These are phyloP conservation scores for Pythium periplocum DNA, from an alignment of 352 stramenopile species.

Conservation along the genomic window DNA sequence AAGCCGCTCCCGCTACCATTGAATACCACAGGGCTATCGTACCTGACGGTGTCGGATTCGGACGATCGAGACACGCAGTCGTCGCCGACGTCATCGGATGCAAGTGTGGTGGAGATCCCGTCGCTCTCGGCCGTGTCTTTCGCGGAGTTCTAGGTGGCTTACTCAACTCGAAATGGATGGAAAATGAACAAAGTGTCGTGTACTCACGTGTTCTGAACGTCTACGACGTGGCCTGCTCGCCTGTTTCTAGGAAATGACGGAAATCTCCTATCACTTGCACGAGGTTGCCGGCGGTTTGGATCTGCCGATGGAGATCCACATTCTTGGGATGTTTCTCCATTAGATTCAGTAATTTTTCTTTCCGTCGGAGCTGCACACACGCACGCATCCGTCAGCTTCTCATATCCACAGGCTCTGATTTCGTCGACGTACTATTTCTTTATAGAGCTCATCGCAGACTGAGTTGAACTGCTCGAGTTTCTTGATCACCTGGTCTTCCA, in stretches of 20 bases:
- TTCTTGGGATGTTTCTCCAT: conserved; percentile 85
- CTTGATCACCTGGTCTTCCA: conserved; percentile 78
- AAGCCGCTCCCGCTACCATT: too few relatives aligned
- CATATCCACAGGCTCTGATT: not conserved
- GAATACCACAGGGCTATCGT: conserved; percentile 25
- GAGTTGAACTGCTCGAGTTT: conserved; percentile 88
- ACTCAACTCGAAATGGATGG: too few relatives aligned
- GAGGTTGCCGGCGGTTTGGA: conserved; percentile 79
- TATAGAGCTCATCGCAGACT: conserved; percentile 85
- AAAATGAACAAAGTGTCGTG: too few relatives aligned
- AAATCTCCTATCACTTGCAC: conserved; percentile 82
- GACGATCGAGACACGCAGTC: conserved; percentile 23
- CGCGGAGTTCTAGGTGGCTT: conserved; percentile 19
- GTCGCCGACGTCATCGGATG: conserved; percentile 27
- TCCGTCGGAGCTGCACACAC: conserved; percentile 56
- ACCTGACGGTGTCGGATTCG: conserved; percentile 40
- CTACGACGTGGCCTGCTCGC: conserved; percentile 3
- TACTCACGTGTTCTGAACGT: too few relatives aligned
- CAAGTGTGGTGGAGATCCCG: conserved; percentile 27
- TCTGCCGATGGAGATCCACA: conserved; percentile 80
- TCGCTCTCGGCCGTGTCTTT: conserved; percentile 20
- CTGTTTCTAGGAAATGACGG: conserved; percentile 75
- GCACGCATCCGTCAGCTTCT: conserved; percentile 1
- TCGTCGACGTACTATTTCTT: conserved; percentile 65
- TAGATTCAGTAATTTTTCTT: conserved; percentile 77